A percentile compares a stretch with the other conserved stretches of the same genome.
These are phyloP conservation scores for Lasiosphaeria hispida DNA, from an alignment of 495 filamentous ascomycete species.

Conservation along the genomic window DNA sequence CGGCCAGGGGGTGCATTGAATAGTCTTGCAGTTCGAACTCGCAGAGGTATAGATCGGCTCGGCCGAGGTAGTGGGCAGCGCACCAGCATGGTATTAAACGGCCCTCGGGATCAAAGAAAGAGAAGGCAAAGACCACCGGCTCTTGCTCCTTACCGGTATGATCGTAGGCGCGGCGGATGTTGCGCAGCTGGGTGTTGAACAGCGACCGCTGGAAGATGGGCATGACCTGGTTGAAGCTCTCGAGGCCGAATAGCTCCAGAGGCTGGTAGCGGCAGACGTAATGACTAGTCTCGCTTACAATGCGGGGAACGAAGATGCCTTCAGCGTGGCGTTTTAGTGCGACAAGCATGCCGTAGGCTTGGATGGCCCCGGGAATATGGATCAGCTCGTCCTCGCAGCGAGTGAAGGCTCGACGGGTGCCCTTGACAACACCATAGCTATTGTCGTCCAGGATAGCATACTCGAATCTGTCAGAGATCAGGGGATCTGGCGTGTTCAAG, in stretches of 20 bases:
- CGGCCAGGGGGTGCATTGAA: conserved; percentile 20
- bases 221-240: conserved; percentile 22
- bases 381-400: conserved; percentile 27
- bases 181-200: conserved; percentile 21
- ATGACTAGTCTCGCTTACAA: conserved; percentile 26
- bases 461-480: conserved; percentile 20
- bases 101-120: conserved; percentile 23
- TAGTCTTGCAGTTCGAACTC: conserved; percentile 30
- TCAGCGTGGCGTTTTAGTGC: conserved; percentile 19
- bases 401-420: conserved; percentile 20
- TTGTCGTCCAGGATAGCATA: conserved; percentile 21
- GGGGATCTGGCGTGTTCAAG: background rate
- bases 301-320: conserved; percentile 19
- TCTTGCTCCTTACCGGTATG: conserved; percentile 15
- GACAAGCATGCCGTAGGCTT: conserved; percentile 26
- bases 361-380: conserved; percentile 26
- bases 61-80: conserved; percentile 24
- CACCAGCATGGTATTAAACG: conserved; percentile 26
- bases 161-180: conserved; percentile 12
- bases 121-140: conserved; percentile 24
- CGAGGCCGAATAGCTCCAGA: conserved; percentile 16
- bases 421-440: conserved; percentile 22
- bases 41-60: conserved; percentile 23
- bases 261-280: conserved; percentile 21
- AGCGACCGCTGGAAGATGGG: conserved; percentile 20